Base-by-base conservation (phyloP, 305 asterid species). In the Solanum aculeatissimum region DNA sequence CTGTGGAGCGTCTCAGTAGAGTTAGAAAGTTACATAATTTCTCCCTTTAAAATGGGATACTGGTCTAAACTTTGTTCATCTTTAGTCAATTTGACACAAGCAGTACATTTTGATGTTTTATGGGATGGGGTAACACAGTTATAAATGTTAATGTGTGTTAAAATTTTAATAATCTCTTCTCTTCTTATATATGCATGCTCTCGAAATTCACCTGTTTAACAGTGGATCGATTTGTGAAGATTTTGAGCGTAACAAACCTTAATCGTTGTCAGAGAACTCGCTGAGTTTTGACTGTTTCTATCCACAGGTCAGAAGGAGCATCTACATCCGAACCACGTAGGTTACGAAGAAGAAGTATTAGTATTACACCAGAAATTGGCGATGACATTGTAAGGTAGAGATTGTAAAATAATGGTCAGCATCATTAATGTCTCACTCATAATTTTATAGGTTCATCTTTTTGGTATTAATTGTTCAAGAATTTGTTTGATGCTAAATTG, bases 291-390 rank as follows among this genome's bases (percentile, higher is more conserved):
- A 78, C 82, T 51, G 66, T 83, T 89, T 80, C 63, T 78, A 53
- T 29, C 66, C 82, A 86, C 94, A 97, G 99, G 91, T 97, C 99
- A 45, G 97, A 90, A 87, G 99, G 99, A 49, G 96, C 98, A 63
- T 86, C 98, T 65, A 88, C 92, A 25, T 86, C 94, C 32, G 99
- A 97, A 23, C 87, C 95, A 32, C 97, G 98, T 83, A 93, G 95
- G 86, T 70, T 91, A 86, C 93, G 99, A 90, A 90, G 99, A 90
- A 93, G 99, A 90, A 95, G 99, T 91, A 91, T 97, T 69, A 95
- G 99, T 88, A 94, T 95, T 92, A 95, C 98, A 74, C 99, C 99
- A 21, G 99, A 97, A 89, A 94, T 97, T 84, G 94, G 99, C 86
- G 99, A 97, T 90, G 99, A 97, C 88, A 97, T 95, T 84, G 99